Evolutionary conservation across 2,329 filamentous ascomycete species (phyloP).

Genomic region (Cordyceps cicadae): DNA sequence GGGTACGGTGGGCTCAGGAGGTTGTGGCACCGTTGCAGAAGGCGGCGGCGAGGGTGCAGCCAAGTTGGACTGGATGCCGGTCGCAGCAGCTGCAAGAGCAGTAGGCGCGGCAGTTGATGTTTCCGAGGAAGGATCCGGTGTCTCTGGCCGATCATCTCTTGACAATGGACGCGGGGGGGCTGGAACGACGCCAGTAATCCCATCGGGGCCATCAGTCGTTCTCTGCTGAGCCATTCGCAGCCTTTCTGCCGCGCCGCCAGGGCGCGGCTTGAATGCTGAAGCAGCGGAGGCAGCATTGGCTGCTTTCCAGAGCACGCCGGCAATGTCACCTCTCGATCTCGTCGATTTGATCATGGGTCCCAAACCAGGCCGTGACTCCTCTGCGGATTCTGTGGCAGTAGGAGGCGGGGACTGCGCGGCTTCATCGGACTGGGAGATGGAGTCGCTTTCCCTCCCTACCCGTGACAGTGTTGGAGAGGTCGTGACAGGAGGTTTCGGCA

Average conservation of each 20-base stretch:
- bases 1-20: slow-evolving; percentile 35
- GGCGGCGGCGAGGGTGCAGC: neutral
- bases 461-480: neutral
- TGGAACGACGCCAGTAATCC: slow-evolving; percentile 80
- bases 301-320: slow-evolving; percentile 70
- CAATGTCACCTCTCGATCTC: slow-evolving; percentile 63
- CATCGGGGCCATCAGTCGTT: slow-evolving; percentile 65
- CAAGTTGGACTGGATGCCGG: slow-evolving; percentile 18
- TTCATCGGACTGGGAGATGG: neutral
- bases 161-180: slow-evolving; percentile 53
- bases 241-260: slow-evolving; percentile 77
- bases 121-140: slow-evolving; percentile 15
- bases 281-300: slow-evolving; percentile 50
- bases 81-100: neutral
- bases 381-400: slow-evolving; percentile 13
- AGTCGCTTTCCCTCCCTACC: neutral
- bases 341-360: slow-evolving; percentile 88
- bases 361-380: slow-evolving; percentile 60
- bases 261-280: slow-evolving; percentile 69
- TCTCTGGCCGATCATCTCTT: slow-evolving; percentile 25
- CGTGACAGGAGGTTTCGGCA: neutral
- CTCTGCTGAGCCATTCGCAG: slow-evolving; percentile 55
- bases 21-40: neutral
- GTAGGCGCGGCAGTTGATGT: slow-evolving; percentile 17
- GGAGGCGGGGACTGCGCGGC: neutral